Evolutionary conservation across 2,329 filamentous ascomycete species (phyloP).

Genomic region (Fusarium xylarioides): DNA sequence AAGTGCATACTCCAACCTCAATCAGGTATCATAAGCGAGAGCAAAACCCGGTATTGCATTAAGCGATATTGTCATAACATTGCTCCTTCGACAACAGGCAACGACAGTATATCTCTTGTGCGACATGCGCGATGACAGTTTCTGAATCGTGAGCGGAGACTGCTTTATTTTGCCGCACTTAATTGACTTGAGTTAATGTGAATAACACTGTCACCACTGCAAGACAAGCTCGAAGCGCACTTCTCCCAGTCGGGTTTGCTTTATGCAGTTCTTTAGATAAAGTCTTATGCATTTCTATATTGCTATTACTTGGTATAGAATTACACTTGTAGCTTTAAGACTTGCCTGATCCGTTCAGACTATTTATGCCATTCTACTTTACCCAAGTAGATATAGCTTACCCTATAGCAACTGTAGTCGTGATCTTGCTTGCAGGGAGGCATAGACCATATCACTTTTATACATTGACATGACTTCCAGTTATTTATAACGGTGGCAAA

Average conservation of each 20-base stretch:
- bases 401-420: not conserved
- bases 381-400: not conserved
- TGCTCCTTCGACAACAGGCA: no score
- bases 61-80: accelerated
- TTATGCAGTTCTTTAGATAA: accelerated
- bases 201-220: accelerated
- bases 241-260: no score
- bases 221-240: not conserved
- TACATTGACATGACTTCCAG: accelerated
- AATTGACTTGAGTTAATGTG: accelerated
- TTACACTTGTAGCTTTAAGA: no score
- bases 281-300: accelerated
- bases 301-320: not conserved
- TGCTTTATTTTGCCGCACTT: accelerated
- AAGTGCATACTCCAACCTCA: not conserved
- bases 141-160: accelerated
- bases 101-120: not conserved
- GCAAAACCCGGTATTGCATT: accelerated
- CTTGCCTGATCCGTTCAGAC: no score
- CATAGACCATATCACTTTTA: accelerated
- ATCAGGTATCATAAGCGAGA: accelerated
- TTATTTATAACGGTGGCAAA: accelerated
- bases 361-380: accelerated
- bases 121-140: not conserved
- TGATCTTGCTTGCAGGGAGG: not conserved